Percentiles rank a stretch among this genome's conserved stretches.
phyloP scores from a whole-genome alignment of 257 asterid genomes.

The Leonotis leonurus region DNA sequence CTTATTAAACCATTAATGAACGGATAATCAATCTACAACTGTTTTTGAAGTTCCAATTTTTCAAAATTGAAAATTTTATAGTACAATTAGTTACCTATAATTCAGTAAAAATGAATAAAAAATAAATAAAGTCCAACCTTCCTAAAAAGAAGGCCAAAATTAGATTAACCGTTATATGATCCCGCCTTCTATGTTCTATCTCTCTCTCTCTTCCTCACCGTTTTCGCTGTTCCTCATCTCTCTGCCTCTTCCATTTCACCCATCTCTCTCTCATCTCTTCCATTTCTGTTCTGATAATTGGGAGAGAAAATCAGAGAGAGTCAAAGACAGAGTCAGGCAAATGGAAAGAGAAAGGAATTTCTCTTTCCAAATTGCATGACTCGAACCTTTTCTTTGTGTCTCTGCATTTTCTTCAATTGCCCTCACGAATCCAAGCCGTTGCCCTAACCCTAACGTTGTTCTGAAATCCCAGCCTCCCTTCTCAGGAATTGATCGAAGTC shows the following conservation, averaged over 20 bases:
- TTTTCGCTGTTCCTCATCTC: slow-evolving; percentile 23
- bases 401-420: slow-evolving; percentile 19
- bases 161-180: slow-evolving; percentile 36
- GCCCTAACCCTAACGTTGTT: slow-evolving; percentile 27
- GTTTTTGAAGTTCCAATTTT: no score
- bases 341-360: slow-evolving; percentile 9
- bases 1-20: background rate
- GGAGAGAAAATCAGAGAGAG: slow-evolving; percentile 18
- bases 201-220: background rate
- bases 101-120: background rate
- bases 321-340: slow-evolving; percentile 1
- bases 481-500: slow-evolving; percentile 13
- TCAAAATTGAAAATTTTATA: no score
- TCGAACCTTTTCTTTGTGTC: slow-evolving; percentile 19
- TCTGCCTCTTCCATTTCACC: slow-evolving; percentile 15
- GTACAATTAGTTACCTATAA: background rate
- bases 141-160: slow-evolving; percentile 19
- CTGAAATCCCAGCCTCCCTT: slow-evolving; percentile 14
- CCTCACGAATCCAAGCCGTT: slow-evolving; percentile 25
- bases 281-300: slow-evolving; percentile 30
- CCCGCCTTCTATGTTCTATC: slow-evolving; percentile 36
- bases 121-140: background rate
- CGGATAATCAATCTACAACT: slow-evolving; percentile 4
- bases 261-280: slow-evolving; percentile 18
- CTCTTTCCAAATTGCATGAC: slow-evolving; percentile 9